Evolutionary conservation across 2,329 filamentous ascomycete species (phyloP), one percentile per base, ranked within the genome.

Genomic region (Aspergillus fructus): DNA sequence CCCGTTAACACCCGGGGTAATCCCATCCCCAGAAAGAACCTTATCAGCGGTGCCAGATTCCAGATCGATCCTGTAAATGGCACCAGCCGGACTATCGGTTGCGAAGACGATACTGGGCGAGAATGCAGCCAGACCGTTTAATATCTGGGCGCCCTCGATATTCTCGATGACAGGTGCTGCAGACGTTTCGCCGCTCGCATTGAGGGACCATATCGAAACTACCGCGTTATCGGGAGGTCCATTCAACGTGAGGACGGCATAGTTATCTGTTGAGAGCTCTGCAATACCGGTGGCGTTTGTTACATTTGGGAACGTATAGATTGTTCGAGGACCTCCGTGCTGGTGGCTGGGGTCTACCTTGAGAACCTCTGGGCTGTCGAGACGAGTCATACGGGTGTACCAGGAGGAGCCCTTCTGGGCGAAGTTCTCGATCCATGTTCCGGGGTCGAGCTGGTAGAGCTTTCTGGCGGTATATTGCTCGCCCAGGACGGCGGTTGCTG

Each of bases 361-460:
- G 15, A 45, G 46, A 12, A 56, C 46, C 2, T 30, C 17, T 13
- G 53, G 53, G 23, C 37, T 37, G 19, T 56, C 47, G 23, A 34
- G 24, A 6, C 30, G 46, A 4, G 46, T 45, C 4, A 56, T 12
- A 15, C 37, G 33, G 5, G 46, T 45, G 12, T 56, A 49, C 42
- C 39, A 49, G 5, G 53, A 49, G 17, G n/a, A 13, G 8, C 45
- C 47, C 17, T n/a, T 19, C 19, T 15, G 15, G 19, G 47, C 39
- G 24, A 56, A 43, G n/a, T 56, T 39, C 13, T 49, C 39, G n/a
- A 56, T 45, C 53, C 53, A 56, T 13, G 53, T 50, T 15, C 53
- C 46, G 15, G 41, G 41, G 3, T 15, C 53, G 12, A 50, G 24
- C 23, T 56, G 53, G 27, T 56, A 55, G 5, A 23, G 9, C 17